Base-by-base conservation (phyloP, 2,329 filamentous ascomycete genomes). In the Aphanoascus verrucosus region DNA sequence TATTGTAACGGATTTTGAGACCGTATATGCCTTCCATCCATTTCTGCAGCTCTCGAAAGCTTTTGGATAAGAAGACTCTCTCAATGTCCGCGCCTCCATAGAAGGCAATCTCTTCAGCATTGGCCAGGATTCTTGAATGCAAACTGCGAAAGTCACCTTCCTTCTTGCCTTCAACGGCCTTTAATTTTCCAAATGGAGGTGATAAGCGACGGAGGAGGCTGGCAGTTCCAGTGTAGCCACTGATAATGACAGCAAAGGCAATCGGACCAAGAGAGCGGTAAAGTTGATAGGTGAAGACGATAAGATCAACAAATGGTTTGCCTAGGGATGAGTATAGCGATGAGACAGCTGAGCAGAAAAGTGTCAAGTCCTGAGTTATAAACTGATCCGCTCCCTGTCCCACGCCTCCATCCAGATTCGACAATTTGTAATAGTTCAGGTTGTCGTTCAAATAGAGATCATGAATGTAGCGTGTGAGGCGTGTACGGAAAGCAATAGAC, bases 1-100 rank as follows among this genome's bases (percentile, higher is more conserved):
- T 98, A 67, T 97, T 98, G 74, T 98, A 98, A 14, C 89, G 84
- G 60, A 98, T 95, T 71, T 96, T 96, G 60, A 97, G 82, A 69
- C 89, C 90, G 71, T 98, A 98, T 59, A 98, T 96, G 43, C 88
- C 85, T 67, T 98, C 93, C 91, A 98, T 97, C 87, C 90, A 96
- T 58, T 81, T 84, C 69, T 93, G 93, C 28, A 98, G 76, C 45
- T 91, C 93, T 67, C 85, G 88, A 74, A 96, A 98, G 61, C 94
- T 90, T 64, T 83, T 85, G 63, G 94, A 88, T 8, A 98, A 75
- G 67, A 96, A 94, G 1, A 86, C 83, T 70, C 93, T 93, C 69
- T 98, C 93, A 74, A 94, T 95, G 48, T 93, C 87, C 6, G 91
- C 89, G 35, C 93, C 93, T 23, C 90, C 90, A 63, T 98, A 98